phyloP scores from a whole-genome alignment of 371 early-diverging fungal genomes.

The Mucor piriformis region DNA sequence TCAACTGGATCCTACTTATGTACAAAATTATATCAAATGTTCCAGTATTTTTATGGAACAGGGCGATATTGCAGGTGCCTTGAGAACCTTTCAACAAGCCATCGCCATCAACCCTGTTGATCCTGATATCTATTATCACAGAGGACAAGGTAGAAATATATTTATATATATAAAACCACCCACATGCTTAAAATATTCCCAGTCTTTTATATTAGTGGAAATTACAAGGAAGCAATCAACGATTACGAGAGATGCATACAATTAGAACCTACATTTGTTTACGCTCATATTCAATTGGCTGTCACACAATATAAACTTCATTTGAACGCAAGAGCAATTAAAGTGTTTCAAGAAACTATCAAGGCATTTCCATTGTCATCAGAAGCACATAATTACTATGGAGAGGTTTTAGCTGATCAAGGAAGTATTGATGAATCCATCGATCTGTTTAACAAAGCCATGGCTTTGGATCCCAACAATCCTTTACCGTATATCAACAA shows the following conservation, averaged over 20 bases:
- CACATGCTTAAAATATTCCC: neutral
- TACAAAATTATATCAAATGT: conserved; percentile 83
- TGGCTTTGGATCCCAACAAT: conserved; percentile 65
- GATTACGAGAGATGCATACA: conserved; percentile 81
- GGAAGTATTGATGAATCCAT: conserved; percentile 71
- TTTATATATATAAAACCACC: neutral
- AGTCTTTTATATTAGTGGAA: conserved; percentile 72
- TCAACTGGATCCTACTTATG: conserved; percentile 71
- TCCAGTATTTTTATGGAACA: conserved; percentile 87
- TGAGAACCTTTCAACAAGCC: conserved; percentile 69
- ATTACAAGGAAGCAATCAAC: conserved; percentile 75
- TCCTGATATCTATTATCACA: conserved; percentile 81
- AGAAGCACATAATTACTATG: conserved; percentile 94
- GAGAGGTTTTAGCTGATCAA: conserved; percentile 89
- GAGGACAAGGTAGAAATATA: conserved; percentile 31
- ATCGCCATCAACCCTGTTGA: conserved; percentile 60
- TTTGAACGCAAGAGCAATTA: conserved; percentile 62
- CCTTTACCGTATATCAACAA: conserved; percentile 95
- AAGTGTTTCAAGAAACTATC: conserved; percentile 76
- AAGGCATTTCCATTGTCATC: conserved; percentile 77
- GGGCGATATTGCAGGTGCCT: conserved; percentile 62
- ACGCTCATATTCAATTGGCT: conserved; percentile 90
- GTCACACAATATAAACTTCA: conserved; percentile 88
- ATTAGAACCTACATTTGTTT: conserved; percentile 81
- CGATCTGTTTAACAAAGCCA: conserved; percentile 75